Base-by-base conservation (phyloP, 208 protist genomes). In the Trypanosoma cruzi region DNA sequence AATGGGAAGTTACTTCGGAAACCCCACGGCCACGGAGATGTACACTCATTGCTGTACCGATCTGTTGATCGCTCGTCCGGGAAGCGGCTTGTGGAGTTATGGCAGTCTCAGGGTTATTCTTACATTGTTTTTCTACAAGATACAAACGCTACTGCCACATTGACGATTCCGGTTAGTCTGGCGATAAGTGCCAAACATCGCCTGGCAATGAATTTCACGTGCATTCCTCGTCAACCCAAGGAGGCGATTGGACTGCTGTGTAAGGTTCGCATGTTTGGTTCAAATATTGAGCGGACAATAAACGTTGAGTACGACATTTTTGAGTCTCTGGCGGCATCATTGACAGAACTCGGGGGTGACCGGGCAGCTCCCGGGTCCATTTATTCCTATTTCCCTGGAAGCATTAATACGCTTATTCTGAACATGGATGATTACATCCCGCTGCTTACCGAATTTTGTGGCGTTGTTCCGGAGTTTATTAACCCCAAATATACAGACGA, bases 21-120 rank as follows among this genome's bases (percentile, higher is more conserved):
- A 73, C 96, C 96, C 4, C 94, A 98, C 77, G 96, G 96, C 0
- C 96, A 98, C 82, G 96, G 96, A 34, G 96, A 98, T 68, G 92
- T 98, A 50, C 96, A 98, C 79, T 75, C 76, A 29, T 81, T 98
- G 22, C 62, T 98, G 32, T 75, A 93, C 75, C 50, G 54, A 18
- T 71, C 89, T 0, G 85, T 70, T 31, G 53, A 85, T 26, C 56
- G 28, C 8, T 31, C 29, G 22, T 69, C 53, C 53, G 57, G 68
- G 53, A 57, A 34, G 16, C 64, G 67, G 1, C 71, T 90, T 11
- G 69, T 88, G 24, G 75, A 93, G 22, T 40, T 59, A 4, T 93
- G 86, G 90, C 37, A 73, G 16, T 49, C 68, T 26, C 52, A 78
- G 22, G 90, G 89, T 29, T 83, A 84, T 67, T 64, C 75, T 69